phyloP scores from a whole-genome alignment of 2,329 filamentous ascomycete species.

The Exophiala phaeomuriformis region DNA sequence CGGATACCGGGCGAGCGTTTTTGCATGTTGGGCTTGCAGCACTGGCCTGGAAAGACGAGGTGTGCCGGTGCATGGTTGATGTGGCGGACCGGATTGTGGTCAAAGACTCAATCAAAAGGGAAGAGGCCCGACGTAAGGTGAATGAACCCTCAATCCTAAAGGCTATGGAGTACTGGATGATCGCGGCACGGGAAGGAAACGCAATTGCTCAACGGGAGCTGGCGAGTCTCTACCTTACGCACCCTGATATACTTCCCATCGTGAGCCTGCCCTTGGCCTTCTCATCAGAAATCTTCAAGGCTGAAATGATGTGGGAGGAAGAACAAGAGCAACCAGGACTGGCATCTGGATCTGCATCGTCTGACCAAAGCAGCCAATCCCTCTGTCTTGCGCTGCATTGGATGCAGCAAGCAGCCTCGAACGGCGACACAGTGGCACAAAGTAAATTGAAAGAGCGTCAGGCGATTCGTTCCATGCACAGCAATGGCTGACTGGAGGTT shows the following conservation, averaged over 20 bases:
- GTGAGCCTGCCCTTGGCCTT: slow-evolving; percentile 77
- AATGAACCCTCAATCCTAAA: slow-evolving; percentile 66
- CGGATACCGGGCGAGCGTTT: slow-evolving; percentile 66
- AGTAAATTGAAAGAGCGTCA: slow-evolving; percentile 69
- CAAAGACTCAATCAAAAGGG: slow-evolving; percentile 39
- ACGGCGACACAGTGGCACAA: slow-evolving; percentile 78
- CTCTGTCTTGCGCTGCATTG: slow-evolving; percentile 96
- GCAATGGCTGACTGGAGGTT: slow-evolving; percentile 29
- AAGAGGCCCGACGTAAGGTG: slow-evolving; percentile 29
- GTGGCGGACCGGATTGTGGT: slow-evolving; percentile 63
- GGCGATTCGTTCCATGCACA: slow-evolving; percentile 53
- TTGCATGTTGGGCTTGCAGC: slow-evolving; percentile 85
- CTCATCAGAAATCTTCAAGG: slow-evolving; percentile 83
- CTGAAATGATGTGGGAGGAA: slow-evolving; percentile 60
- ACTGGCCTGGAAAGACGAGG: slow-evolving; percentile 77
- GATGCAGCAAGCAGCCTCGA: slow-evolving; percentile 83
- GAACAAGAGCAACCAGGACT: slow-evolving; percentile 35
- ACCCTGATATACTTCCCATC: slow-evolving; percentile 73
- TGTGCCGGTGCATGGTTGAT: slow-evolving; percentile 76
- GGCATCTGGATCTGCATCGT: too few species aligned
- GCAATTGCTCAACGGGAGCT: slow-evolving; percentile 85
- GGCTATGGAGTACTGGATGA: slow-evolving; percentile 81
- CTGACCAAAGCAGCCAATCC: slow-evolving; percentile 50
- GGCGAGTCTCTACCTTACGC: slow-evolving; percentile 84
- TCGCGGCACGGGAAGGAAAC: slow-evolving; percentile 87